These are phyloP conservation scores for Paecilomyces niveus DNA, from an alignment of 2,329 filamentous ascomycete genomes.

Conservation along the genomic window DNA sequence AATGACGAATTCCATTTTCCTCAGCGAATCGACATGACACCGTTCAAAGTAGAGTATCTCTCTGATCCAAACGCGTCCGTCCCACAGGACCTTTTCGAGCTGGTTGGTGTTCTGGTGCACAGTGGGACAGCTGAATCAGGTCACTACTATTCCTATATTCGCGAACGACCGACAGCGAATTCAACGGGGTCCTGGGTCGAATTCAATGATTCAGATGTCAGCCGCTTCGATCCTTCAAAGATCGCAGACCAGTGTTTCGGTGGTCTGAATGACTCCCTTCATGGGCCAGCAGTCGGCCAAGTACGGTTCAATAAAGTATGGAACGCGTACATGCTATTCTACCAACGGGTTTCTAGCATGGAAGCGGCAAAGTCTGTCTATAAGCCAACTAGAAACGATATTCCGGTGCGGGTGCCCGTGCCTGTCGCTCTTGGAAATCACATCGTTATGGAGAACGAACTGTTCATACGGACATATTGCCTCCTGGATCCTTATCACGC, in stretches of 20 bases:
- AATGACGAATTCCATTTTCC: conserved; percentile 94
- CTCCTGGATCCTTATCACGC: conserved; percentile 68
- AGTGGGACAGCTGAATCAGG: conserved; percentile 88
- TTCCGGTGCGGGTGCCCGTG: conserved; percentile 43
- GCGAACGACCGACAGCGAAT: conserved; percentile 58
- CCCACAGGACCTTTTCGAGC: conserved; percentile 73
- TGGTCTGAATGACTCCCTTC: conserved; percentile 53
- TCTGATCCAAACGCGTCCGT: conserved; percentile 52
- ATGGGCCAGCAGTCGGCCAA: conserved; percentile 38
- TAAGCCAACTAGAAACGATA: conserved; percentile 37
- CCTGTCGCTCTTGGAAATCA: conserved; percentile 42
- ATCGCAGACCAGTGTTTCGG: conserved; percentile 76
- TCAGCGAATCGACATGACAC: conserved; percentile 71
- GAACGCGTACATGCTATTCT: conserved; percentile 98
- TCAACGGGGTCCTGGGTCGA: conserved; percentile 65
- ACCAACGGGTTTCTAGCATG: conserved; percentile 69
- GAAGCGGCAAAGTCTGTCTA: conserved; percentile 46
- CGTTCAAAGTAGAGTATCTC: conserved; percentile 81
- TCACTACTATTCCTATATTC: conserved; percentile 95
- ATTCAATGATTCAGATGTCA: conserved; percentile 87
- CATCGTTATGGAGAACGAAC: conserved; percentile 65
- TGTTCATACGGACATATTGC: conserved; percentile 68
- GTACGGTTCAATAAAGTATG: conserved; percentile 58
- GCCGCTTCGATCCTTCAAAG: conserved; percentile 62
- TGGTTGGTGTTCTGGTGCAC: conserved; percentile 93